A percentile compares a stretch with the other conserved stretches of the same genome.
These are phyloP conservation scores for Penicillium fuscoglaucum DNA, from an alignment of 2,329 filamentous ascomycete species.

Conservation along the genomic window DNA sequence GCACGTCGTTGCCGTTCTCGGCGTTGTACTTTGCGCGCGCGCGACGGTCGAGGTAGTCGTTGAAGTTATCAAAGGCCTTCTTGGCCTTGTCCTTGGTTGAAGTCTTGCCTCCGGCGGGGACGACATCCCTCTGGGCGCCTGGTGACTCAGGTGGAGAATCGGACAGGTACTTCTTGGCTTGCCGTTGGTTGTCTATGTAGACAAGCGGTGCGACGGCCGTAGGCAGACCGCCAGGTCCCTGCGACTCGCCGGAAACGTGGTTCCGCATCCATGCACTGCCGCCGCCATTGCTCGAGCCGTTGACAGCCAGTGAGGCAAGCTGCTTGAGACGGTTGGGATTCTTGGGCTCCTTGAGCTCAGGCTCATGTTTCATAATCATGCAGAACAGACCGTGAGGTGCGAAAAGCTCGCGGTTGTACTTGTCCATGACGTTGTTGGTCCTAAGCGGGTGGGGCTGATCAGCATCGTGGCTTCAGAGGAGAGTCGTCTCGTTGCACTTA, in stretches of 20 bases:
- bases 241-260: background rate
- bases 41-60: slow-evolving; percentile 6
- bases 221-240: background rate
- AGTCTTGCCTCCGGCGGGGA: background rate
- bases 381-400: background rate
- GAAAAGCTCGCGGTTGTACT: background rate
- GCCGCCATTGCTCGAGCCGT: background rate
- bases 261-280: background rate
- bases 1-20: background rate
- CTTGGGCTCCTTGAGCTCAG: background rate
- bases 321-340: background rate
- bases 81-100: background rate
- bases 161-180: background rate
- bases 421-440: background rate
- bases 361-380: background rate
- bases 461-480: background rate
- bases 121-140: background rate
- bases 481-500: background rate
- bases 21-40: slow-evolving; percentile 4
- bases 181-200: background rate
- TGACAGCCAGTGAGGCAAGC: background rate
- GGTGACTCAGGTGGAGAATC: background rate
- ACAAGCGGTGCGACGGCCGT: background rate
- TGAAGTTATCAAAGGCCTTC: slow-evolving; percentile 5
- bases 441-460: background rate